Evolutionary conservation across 768 basidiomycete species (phyloP).

Genomic region (Auriscalpium vulgare): DNA sequence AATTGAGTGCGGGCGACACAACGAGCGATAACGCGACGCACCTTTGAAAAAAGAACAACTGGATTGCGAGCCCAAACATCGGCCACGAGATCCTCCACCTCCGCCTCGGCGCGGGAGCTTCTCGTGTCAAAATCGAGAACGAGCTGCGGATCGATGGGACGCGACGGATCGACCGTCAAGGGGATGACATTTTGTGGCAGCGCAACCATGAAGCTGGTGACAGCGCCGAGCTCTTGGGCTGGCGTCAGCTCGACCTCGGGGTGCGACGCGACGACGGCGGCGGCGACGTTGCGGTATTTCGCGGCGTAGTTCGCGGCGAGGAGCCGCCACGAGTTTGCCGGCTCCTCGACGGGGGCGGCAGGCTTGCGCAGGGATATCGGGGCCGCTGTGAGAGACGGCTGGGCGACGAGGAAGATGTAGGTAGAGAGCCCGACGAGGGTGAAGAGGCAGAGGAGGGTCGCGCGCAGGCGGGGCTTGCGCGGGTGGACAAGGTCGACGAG

Average conservation of each 20-base stretch:
- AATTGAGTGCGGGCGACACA: slow-evolving; percentile 2
- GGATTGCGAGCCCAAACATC: slow-evolving; percentile 71
- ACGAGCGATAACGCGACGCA: slow-evolving; percentile 17
- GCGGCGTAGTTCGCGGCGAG: slow-evolving; percentile 8
- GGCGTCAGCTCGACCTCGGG: slow-evolving; percentile 40
- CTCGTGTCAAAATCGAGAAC: slow-evolving; percentile 79
- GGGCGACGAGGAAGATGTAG: slow-evolving; percentile 12
- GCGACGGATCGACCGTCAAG: slow-evolving; percentile 47
- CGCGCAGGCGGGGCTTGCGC: slow-evolving; percentile 9
- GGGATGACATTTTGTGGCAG: slow-evolving; percentile 74
- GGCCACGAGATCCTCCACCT: slow-evolving; percentile 48
- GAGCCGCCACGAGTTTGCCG: slow-evolving; percentile 2
- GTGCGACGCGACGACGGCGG: slow-evolving; percentile 18
- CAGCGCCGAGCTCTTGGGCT: slow-evolving; percentile 63
- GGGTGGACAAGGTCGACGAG: slow-evolving; percentile 9
- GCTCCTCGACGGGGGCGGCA: background rate
- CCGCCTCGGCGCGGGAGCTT: slow-evolving; percentile 48
- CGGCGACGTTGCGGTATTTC: background rate
- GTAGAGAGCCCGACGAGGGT: slow-evolving; percentile 6
- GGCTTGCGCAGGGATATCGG: background rate
- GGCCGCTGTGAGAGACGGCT: slow-evolving; percentile 1
- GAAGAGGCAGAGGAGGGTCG: slow-evolving; percentile 12
- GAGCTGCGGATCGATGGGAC: slow-evolving; percentile 70
- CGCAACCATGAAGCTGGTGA: slow-evolving; percentile 65
- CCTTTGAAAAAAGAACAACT: slow-evolving; percentile 71